Evolutionary conservation across 129 eudicot species (phyloP).

Genomic region (Lactuca saligna): DNA sequence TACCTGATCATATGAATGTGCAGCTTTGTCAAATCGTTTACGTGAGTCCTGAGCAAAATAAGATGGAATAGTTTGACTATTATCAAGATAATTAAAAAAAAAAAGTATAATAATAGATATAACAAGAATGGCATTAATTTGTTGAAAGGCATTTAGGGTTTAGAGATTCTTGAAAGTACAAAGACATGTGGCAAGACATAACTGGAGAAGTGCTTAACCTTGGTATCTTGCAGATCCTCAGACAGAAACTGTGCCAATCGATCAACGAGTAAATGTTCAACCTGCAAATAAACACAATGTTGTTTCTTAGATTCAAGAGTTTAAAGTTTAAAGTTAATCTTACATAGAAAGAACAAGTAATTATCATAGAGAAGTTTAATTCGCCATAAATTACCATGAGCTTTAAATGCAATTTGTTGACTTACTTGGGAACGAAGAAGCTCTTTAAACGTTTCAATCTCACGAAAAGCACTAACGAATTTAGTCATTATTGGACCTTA

Average conservation of each 20-base stretch:
- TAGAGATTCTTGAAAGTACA: too few relatives aligned
- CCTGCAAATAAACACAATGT: slow-evolving; percentile 48
- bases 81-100: slow-evolving; percentile 3
- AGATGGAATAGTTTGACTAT: slow-evolving; percentile 17
- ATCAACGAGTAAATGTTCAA: slow-evolving; percentile 89
- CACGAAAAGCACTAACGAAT: slow-evolving; percentile 75
- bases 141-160: background rate
- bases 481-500: slow-evolving; percentile 89
- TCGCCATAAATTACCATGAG: slow-evolving; percentile 10
- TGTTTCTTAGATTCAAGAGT: slow-evolving; percentile 23
- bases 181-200: too few relatives aligned
- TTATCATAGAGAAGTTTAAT: background rate
- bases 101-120: background rate
- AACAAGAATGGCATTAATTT: background rate
- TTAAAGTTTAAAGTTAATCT: background rate
- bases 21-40: slow-evolving; percentile 79
- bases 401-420: slow-evolving; percentile 22
- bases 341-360: background rate
- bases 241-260: slow-evolving; percentile 79
- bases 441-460: slow-evolving; percentile 96
- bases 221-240: slow-evolving; percentile 81
- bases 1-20: slow-evolving; percentile 90
- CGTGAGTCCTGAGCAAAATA: slow-evolving; percentile 76
- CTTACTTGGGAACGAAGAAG: slow-evolving; percentile 97
- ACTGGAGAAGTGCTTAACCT: slow-evolving; percentile 34